These are phyloP conservation scores for Lasiosphaeris hirsuta DNA, from an alignment of 495 filamentous ascomycete species.

Conservation along the genomic window DNA sequence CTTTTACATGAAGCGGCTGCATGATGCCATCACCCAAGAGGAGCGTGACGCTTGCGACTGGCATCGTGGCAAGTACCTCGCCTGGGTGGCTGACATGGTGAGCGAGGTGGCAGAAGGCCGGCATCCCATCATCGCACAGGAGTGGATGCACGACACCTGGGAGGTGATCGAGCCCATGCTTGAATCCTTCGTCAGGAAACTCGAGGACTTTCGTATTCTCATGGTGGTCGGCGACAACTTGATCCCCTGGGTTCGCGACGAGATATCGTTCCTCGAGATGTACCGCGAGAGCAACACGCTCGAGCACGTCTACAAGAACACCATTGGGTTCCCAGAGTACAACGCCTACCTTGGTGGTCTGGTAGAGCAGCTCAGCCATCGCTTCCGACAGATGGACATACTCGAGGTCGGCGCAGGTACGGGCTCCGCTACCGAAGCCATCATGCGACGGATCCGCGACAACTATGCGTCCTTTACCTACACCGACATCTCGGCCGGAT, in stretches of 20 bases:
- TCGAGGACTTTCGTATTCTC: slow-evolving; percentile 16
- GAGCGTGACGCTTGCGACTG: background rate
- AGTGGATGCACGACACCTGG: slow-evolving; percentile 37
- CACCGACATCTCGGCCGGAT: slow-evolving; percentile 43
- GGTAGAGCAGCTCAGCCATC: slow-evolving; percentile 38
- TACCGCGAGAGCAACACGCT: slow-evolving; percentile 40
- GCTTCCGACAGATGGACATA: slow-evolving; percentile 43
- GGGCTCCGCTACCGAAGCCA: slow-evolving; percentile 37
- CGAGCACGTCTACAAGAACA: slow-evolving; percentile 35
- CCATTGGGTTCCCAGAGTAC: slow-evolving; percentile 23
- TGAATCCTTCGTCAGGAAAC: too few relatives aligned
- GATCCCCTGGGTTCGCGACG: slow-evolving; percentile 8
- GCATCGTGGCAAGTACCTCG: background rate
- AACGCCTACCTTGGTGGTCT: slow-evolving; percentile 19
- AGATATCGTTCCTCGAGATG: slow-evolving; percentile 40
- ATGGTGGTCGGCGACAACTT: slow-evolving; percentile 36
- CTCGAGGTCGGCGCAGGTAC: slow-evolving; percentile 51
- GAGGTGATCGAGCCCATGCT: slow-evolving; percentile 28
- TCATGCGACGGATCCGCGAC: slow-evolving; percentile 21
- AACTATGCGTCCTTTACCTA: slow-evolving; percentile 41
- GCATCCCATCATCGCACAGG: slow-evolving; percentile 11
- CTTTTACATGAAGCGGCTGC: background rate
- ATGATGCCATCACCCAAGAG: background rate
- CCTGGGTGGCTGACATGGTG: background rate
- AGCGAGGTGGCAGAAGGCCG: slow-evolving; percentile 9